Base-by-base conservation (phyloP, 139 green algal species). In the Desmodesmus armatus region DNA sequence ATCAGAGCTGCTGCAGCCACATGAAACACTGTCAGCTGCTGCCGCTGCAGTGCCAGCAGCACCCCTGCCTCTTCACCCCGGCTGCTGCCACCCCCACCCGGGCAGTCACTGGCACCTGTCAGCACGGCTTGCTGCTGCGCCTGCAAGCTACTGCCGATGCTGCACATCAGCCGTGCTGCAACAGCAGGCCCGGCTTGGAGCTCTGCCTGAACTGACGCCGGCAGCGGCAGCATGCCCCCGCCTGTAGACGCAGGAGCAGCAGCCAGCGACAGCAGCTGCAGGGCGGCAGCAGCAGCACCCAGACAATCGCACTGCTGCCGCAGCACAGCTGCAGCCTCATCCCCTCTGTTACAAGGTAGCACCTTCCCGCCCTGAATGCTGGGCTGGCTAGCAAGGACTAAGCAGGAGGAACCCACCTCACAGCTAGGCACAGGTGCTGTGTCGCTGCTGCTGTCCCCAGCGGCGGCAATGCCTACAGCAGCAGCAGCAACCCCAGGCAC, bases 161-260 rank as follows among this genome's bases (percentile, higher is more conserved):
- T 25, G 27, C 33, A 19, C 4, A 82, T 40, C 9, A 71, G 55
- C 25, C n/a, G 21, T 25, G 55, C 23, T 25, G 72, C 37, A 13
- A 82, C 55, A 17, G 25, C 21, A 39, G 76, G 76, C 23, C 55
- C 76, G 40, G 25, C 25, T 2, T 9, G 23, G 17, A 82, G 55
- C 23, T 72, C 21, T 27, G 27, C 55, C 55, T 72, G 76, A 23
- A 82, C 76, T 73, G 76, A 53, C 55, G 76, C 58, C 21, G 76
- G 76, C 76, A 82, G 53, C 76, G 72, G 76, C 76, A 82, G 55
- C 55, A 82, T 35, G 11, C 76, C 39, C 40, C 76, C 76, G 3
- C 76, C 76, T 33, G 37, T 13, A 31, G 76, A 82, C 17, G 76
- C 55, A 27, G 76, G 76, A 43, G 76, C 76, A 58, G 76, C 76